Evolutionary conservation across 1,284 basidiomycete species (phyloP), one percentile per base, ranked within the genome.

Genomic region (Pterulicium gracile): DNA sequence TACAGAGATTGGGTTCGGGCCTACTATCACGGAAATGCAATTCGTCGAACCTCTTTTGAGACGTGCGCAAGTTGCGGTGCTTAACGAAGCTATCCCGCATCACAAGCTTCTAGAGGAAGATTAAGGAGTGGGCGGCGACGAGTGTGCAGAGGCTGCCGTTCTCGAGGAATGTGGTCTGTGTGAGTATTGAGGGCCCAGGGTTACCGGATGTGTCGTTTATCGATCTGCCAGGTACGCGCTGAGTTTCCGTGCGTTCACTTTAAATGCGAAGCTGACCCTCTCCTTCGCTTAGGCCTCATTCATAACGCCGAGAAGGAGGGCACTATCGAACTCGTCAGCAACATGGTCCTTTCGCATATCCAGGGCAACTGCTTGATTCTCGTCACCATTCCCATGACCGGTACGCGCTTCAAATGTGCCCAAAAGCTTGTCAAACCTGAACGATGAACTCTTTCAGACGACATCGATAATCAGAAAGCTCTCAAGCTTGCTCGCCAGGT

Each of bases 381-480:
- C 15, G 18, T 46, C 5, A 39, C 34, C 22, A 46, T 46, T 13
- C 32, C 44, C n/a, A 46, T 46, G 44, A 17, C 24, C 10, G 44
- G 44, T 46, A 13, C 14, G n/a, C n/a, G n/a, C n/a, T n/a, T n/a
- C n/a, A n/a, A n/a, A n/a, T n/a, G n/a, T n/a, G n/a, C n/a, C 17
- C 39, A 13, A 22, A 3, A 18, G 12, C 39, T n/a, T 4, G 12
- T 2, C 7, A 19, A 19, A 20, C 18, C 40, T 42, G 14, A 44
- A 12, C n/a, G 14, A 1, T n/a, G 27, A 32, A n/a, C 15, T n/a
- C 43, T 20, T n/a, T 32, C 27, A 46, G 44, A 46, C 13, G 35
- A 46, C 10, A 46, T 46, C 5, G 24, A 46, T 14, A 46, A 46
- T 34, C 44, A 22, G 49, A 51, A 5, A 44, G 51, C 46, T 13